Percentiles rank a stretch among this genome's conserved stretches.
phyloP scores from a whole-genome alignment of 495 filamentous ascomycete species.

The Penicillium parvum region DNA sequence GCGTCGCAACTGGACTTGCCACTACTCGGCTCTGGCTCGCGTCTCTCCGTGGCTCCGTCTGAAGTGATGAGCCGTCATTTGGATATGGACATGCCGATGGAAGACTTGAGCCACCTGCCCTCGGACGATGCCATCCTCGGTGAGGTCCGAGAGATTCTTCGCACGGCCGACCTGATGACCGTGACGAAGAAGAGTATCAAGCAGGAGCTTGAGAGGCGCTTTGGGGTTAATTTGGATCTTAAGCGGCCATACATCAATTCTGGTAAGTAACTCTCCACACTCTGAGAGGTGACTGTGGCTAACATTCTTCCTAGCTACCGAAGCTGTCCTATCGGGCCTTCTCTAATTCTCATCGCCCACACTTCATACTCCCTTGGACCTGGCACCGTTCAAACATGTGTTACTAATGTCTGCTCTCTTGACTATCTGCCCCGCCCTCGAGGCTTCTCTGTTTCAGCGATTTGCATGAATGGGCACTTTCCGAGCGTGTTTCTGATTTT shows the following conservation, averaged over 20 bases:
- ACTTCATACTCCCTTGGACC: background rate
- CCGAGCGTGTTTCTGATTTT: conserved; percentile 13
- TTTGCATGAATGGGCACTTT: conserved; percentile 25
- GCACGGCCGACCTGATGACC: conserved; percentile 90
- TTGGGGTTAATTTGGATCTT: conserved; percentile 73
- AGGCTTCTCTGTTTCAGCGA: conserved; percentile 17
- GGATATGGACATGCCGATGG: conserved; percentile 62
- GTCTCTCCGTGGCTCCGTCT: conserved; percentile 77
- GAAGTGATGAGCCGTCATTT: conserved; percentile 62
- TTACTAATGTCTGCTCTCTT: conserved; percentile 13
- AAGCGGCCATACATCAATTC: conserved; percentile 90
- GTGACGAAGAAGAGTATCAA: conserved; percentile 99
- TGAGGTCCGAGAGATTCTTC: conserved; percentile 90
- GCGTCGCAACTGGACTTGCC: conserved; percentile 68
- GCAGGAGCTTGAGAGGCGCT: conserved; percentile 82
- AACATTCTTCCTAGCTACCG: conserved; percentile 55
- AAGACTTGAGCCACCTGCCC: conserved; percentile 68
- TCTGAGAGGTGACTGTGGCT: no score
- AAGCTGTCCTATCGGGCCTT: conserved; percentile 68
- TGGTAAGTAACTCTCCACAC: conserved; percentile 54
- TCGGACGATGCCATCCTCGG: conserved; percentile 84
- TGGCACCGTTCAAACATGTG: conserved; percentile 5
- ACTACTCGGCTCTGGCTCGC: conserved; percentile 47
- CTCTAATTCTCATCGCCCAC: conserved; percentile 37
- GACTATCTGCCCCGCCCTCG: conserved; percentile 2